Evolutionary conservation across 345 rosid species (phyloP).

Genomic region (Laguncularia racemosa): DNA sequence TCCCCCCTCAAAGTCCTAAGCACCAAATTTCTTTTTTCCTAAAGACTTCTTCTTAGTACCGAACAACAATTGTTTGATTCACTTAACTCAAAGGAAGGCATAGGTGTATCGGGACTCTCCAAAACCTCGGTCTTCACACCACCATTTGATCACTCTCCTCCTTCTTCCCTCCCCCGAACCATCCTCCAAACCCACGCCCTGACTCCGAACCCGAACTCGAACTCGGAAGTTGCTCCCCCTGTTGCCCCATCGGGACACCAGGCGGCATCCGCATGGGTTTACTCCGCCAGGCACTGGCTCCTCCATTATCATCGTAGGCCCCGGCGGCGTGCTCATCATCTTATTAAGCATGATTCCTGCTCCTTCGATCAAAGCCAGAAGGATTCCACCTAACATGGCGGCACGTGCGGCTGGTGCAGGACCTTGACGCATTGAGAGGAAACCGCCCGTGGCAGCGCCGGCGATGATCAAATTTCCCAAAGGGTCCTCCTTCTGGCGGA

Average conservation of each 20-base stretch:
- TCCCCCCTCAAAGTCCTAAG: no score
- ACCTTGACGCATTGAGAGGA: slow-evolving; percentile 69
- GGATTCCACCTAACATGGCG: slow-evolving; percentile 50
- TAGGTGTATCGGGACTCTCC: slow-evolving; percentile 77
- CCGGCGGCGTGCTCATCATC: slow-evolving; percentile 25
- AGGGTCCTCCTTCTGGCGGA: slow-evolving; percentile 88
- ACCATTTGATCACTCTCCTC: slow-evolving; percentile 14
- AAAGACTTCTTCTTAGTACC: no score
- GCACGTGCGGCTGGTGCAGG: slow-evolving; percentile 38
- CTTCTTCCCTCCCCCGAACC: slow-evolving; percentile 45
- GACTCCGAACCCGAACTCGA: slow-evolving; percentile 23
- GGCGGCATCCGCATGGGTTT: slow-evolving; percentile 25
- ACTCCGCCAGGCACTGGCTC: slow-evolving; percentile 27
- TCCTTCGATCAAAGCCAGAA: slow-evolving; percentile 66
- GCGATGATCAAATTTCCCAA: slow-evolving; percentile 85
- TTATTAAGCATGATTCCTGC: slow-evolving; percentile 52
- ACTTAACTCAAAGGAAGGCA: slow-evolving; percentile 63
- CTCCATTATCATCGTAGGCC: slow-evolving; percentile 34
- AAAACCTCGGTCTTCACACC: slow-evolving; percentile 53
- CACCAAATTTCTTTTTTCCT: no score
- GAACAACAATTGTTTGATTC: no score
- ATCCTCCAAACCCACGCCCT: slow-evolving; percentile 50
- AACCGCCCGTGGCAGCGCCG: slow-evolving; percentile 81
- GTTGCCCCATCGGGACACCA: slow-evolving; percentile 16
- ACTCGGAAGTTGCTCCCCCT: slow-evolving; percentile 4